Evolutionary conservation across 2,329 filamentous ascomycete species (phyloP), one percentile per base, ranked within the genome.

Genomic region (Lasiodiplodia citricola): DNA sequence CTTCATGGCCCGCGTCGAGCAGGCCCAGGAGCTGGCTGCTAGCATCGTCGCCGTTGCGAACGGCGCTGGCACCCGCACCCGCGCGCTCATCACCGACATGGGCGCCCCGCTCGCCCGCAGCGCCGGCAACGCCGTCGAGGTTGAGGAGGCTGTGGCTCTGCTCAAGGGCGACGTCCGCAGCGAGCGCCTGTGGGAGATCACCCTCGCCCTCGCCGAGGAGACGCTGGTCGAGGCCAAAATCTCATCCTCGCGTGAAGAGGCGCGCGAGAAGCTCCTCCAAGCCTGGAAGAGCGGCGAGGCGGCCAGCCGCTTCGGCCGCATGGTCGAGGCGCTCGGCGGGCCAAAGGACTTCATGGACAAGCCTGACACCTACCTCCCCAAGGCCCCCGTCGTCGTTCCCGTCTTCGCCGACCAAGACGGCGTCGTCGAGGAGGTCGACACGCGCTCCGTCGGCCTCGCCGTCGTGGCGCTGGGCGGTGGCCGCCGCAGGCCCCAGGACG

Each of bases 71-170:
- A 52, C 57, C 6, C n/a, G 60, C 23, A 68, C 67, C 21, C 47
- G 67, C n/a, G 67, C 67, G 0, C 51, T 68, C 5, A 52, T 68
- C 23, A 68, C 67, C 18, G 67, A 68, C 38, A 68, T 68, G 67
- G 31, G 37, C 23, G 38, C 41, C n/a, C 67, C 67, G 58, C 35
- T 68, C 10, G 67, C 67, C 7, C 37, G 67, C n/a, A 52, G 25
- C n/a, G 67, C 67, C 11, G 67, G 67, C 21, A 68, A 68, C 18
- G 67, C 67, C 18, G 58, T 68, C 28, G 67, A 68, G 67, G 67
- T 68, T 7, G 67, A 64, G n/a, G 67, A 68, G 38, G 67, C 67
- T 1, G 67, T 68, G 8, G 67, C 67, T 8, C 21, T 68, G 52
- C 60, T 68, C n/a, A 68, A 65, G 58, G 67, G 67, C 60, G 58